A percentile compares a stretch with the other conserved stretches of the same genome.
These are phyloP conservation scores for Schoenoplectus tabernaemontani DNA, from an alignment of 202 grass and related monocot genomes.

Conservation along the genomic window DNA sequence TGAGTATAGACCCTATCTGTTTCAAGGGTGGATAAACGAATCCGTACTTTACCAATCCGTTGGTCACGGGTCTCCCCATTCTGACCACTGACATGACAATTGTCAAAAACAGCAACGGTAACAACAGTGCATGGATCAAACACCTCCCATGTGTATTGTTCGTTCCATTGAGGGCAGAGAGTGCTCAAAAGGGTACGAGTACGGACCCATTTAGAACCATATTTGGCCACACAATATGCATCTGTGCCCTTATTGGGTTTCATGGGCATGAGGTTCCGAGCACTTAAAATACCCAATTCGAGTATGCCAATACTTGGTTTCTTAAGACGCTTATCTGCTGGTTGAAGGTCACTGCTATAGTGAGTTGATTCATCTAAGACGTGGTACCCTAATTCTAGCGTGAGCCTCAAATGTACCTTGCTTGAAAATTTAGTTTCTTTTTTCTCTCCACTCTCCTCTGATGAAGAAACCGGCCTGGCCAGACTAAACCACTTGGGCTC, in stretches of 20 bases:
- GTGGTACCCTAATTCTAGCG: conserved; percentile 73
- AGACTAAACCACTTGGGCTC: conserved; percentile 75
- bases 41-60: conserved; percentile 88
- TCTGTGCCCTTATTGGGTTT: conserved; percentile 90
- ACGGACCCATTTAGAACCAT: conserved; percentile 88
- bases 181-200: conserved; percentile 77
- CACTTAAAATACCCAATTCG: conserved; percentile 78
- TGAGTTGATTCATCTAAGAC: conserved; percentile 94
- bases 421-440: conserved; percentile 74
- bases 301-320: conserved; percentile 87
- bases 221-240: conserved; percentile 90
- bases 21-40: conserved; percentile 81
- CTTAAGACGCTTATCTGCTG: conserved; percentile 48
- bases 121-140: conserved; percentile 91
- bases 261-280: conserved; percentile 73
- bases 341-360: conserved; percentile 93
- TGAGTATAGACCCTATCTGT: conserved; percentile 85
- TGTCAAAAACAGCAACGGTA: conserved; percentile 89
- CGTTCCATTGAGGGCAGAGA: conserved; percentile 80
- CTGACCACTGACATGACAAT: conserved; percentile 47
- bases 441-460: conserved; percentile 29
- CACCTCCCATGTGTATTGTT: conserved; percentile 99
- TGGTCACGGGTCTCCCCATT: conserved; percentile 57
- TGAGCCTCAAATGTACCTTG: conserved; percentile 82
- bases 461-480: conserved; percentile 32